phyloP scores from a whole-genome alignment of 768 basidiomycete genomes.

The Tricholomella constricta region DNA sequence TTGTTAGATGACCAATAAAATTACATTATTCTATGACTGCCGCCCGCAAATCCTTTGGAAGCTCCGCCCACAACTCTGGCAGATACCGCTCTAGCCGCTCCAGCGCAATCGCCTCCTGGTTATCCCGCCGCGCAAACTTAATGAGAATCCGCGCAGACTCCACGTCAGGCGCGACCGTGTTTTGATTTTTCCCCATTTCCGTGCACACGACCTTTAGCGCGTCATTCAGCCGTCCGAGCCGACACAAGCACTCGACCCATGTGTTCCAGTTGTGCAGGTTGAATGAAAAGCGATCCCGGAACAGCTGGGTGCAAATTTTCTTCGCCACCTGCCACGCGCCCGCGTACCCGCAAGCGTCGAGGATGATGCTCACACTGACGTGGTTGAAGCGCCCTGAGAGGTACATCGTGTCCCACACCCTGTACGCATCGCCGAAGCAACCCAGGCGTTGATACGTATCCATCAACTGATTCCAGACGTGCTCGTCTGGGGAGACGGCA shows the following conservation, averaged over 20 bases:
- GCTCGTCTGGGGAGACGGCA: constrained; percentile 66
- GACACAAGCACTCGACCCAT: constrained; percentile 86
- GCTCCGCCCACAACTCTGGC: constrained; percentile 39
- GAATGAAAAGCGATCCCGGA: constrained; percentile 49
- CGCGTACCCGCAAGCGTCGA: constrained; percentile 80
- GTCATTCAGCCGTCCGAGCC: constrained; percentile 63
- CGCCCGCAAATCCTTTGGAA: constrained; percentile 28
- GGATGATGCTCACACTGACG: constrained; percentile 74
- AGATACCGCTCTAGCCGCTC: constrained; percentile 42
- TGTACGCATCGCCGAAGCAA: constrained; percentile 68
- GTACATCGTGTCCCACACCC: constrained; percentile 79
- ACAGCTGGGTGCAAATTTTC: constrained; percentile 55
- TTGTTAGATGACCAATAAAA: constrained; percentile 18
- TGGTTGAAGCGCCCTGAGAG: constrained; percentile 58
- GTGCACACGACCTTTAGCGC: constrained; percentile 64
- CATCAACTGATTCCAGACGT: constrained; percentile 85
- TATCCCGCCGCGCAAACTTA: constrained; percentile 49
- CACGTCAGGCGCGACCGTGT: constrained; percentile 47
- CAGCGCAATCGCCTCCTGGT: constrained; percentile 47
- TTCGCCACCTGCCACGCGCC: constrained; percentile 51
- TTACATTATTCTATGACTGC: constrained; percentile 8
- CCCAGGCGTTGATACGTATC: constrained; percentile 83
- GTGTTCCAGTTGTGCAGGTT: constrained; percentile 77
- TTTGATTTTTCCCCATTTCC: constrained; percentile 57
- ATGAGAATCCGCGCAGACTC: constrained; percentile 55